These are phyloP conservation scores for Ganoderma lingzhi DNA, from an alignment of 1,284 basidiomycete genomes.

Conservation along the genomic window DNA sequence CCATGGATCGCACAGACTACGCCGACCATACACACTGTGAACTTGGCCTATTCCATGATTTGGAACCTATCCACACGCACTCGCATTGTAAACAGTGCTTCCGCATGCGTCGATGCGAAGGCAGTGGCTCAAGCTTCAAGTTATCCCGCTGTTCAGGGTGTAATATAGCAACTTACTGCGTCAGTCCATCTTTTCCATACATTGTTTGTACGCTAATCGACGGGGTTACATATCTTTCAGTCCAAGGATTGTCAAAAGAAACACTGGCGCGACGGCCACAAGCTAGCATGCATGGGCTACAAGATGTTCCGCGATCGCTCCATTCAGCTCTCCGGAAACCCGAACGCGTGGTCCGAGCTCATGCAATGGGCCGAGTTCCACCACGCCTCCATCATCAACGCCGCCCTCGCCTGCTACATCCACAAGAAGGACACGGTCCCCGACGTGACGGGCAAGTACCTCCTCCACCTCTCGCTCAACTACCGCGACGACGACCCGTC, in stretches of 20 bases:
- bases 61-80: conserved; percentile 15
- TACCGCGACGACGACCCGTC: conserved; percentile 19
- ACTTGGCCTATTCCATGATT: conserved; percentile 13
- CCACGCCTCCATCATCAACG: conserved; percentile 16
- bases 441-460: conserved; percentile 2
- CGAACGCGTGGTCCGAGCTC: conserved; percentile 13
- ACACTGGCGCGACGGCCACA: conserved; percentile 14
- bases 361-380: conserved; percentile 9
- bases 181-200: neutral
- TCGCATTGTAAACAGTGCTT: conserved; percentile 20
- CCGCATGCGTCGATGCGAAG: conserved; percentile 19
- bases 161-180: neutral
- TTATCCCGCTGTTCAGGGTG: neutral
- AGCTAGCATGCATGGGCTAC: conserved; percentile 5
- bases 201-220: neutral
- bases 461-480: conserved; percentile 9
- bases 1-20: neutral
- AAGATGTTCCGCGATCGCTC: conserved; percentile 7
- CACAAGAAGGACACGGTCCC: neutral
- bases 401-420: conserved; percentile 14
- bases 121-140: conserved; percentile 6
- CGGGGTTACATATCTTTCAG: neutral
- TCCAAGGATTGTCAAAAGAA: conserved; percentile 15
- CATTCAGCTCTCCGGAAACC: conserved; percentile 1
- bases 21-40: conserved; percentile 11